phyloP scores from a whole-genome alignment of 208 protist genomes.

The Acanthamoeba healyi region DNA sequence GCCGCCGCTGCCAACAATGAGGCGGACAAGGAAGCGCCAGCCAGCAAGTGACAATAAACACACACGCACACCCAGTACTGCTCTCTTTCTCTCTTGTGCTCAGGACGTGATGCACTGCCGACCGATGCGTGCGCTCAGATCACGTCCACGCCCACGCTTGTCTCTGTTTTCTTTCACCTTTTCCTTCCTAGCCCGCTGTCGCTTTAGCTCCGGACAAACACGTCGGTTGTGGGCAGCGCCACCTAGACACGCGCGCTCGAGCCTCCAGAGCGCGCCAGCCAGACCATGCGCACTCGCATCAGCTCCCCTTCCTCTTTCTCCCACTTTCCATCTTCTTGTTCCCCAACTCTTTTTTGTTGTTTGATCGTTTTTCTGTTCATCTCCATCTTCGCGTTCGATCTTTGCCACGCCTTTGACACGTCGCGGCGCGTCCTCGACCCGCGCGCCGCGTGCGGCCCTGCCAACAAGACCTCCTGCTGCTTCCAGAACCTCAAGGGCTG shows the following conservation, averaged over 20 bases:
- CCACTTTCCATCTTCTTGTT: too few species aligned
- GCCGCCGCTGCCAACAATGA: not conserved
- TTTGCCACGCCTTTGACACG: too few species aligned
- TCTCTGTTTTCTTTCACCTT: not conserved
- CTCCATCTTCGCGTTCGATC: not conserved
- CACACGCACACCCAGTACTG: not conserved
- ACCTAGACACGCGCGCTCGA: too few species aligned
- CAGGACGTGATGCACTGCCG: too few species aligned
- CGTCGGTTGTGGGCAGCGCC: too few species aligned
- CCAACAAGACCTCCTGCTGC: constrained; percentile 26
- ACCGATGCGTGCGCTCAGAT: too few species aligned
- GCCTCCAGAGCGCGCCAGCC: too few species aligned
- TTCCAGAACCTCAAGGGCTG: not conserved
- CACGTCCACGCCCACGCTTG: too few species aligned
- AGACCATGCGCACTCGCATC: too few species aligned
- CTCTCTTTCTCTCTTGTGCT: too few species aligned
- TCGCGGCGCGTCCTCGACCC: not conserved
- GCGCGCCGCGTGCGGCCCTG: not conserved
- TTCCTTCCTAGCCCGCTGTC: not conserved
- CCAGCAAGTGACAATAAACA: not conserved
- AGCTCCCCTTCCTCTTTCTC: too few species aligned
- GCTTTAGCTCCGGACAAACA: too few species aligned
- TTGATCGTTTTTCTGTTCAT: not conserved
- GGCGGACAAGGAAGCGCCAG: not conserved
- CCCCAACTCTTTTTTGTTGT: not conserved